These are phyloP conservation scores for Ceratopteris richardii DNA, from an alignment of 75 land plant genomes.

Conservation along the genomic window DNA sequence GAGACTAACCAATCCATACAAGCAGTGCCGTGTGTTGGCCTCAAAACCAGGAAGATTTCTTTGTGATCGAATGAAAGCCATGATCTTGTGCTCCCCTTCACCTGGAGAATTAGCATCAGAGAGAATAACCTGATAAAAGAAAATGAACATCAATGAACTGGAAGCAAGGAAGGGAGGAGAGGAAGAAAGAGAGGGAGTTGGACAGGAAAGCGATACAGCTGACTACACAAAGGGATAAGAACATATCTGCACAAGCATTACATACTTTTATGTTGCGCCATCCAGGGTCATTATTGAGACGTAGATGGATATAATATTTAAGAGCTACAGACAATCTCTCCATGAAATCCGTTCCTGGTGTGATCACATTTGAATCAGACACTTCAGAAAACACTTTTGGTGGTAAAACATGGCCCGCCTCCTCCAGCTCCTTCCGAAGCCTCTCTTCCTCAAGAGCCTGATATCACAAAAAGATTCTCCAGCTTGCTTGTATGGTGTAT, in stretches of 20 bases:
- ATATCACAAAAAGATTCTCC: conserved; percentile 1
- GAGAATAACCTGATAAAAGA: conserved; percentile 54
- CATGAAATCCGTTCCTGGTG: conserved; percentile 69
- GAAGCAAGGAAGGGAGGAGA: no score
- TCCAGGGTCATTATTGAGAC: conserved; percentile 30
- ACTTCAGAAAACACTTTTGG: conserved; percentile 31
- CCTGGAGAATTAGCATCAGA: conserved; percentile 96
- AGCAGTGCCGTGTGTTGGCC: conserved; percentile 78
- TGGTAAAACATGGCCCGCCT: conserved; percentile 27
- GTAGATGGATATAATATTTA: conserved; percentile 31
- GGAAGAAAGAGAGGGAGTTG: no score
- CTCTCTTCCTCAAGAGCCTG: conserved; percentile 50
- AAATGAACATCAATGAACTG: no score
- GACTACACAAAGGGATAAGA: no score
- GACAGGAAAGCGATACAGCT: no score
- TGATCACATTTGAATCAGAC: conserved; percentile 54
- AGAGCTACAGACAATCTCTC: conserved; percentile 39
- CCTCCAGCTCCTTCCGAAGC: conserved; percentile 36
- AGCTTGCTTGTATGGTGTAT: background rate
- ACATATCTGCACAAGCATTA: no score
- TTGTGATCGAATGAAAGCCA: conserved; percentile 84
- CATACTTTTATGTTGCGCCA: conserved; percentile 51
- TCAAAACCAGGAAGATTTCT: conserved; percentile 86
- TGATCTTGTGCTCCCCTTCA: conserved; percentile 91
- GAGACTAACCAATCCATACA: conserved; percentile 80